Evolutionary conservation across 2,329 filamentous ascomycete species (phyloP).

Genomic region (Shiraia bambusicola): DNA sequence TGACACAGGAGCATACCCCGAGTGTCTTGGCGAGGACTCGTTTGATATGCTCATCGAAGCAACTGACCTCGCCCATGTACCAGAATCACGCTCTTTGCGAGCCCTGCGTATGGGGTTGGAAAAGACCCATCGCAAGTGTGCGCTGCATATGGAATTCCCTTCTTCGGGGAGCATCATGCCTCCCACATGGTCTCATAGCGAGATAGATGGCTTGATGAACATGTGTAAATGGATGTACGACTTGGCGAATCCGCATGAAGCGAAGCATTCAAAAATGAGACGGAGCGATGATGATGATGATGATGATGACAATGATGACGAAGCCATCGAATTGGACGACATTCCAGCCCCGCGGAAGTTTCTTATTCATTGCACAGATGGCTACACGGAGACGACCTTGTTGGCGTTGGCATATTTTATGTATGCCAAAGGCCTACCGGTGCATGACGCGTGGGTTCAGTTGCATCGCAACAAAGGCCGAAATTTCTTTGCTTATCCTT

Average conservation of each 20-base stretch:
- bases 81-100: conserved; percentile 66
- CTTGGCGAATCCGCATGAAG: conserved; percentile 65
- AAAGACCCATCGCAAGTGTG: conserved; percentile 47
- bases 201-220: conserved; percentile 80
- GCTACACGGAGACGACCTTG: conserved; percentile 92
- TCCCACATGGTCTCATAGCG: conserved; percentile 77
- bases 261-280: conserved; percentile 37
- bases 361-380: conserved; percentile 90
- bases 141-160: conserved; percentile 75
- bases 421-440: conserved; percentile 78
- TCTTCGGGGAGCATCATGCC: conserved; percentile 91
- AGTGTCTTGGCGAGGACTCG: conserved; percentile 51
- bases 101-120: conserved; percentile 59
- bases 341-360: conserved; percentile 60
- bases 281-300: conserved; percentile 49
- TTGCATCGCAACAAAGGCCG: conserved; percentile 78
- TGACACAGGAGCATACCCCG: conserved; percentile 58
- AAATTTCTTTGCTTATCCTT: conserved; percentile 95
- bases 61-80: conserved; percentile 77
- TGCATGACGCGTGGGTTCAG: conserved; percentile 83
- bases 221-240: conserved; percentile 90
- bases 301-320: conserved; percentile 49
- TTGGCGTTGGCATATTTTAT: conserved; percentile 89
- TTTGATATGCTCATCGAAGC: conserved; percentile 89
- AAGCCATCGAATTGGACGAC: conserved; percentile 59